phyloP scores from a whole-genome alignment of 2,329 filamentous ascomycete genomes.

The Aspergillus aculeatinus region DNA sequence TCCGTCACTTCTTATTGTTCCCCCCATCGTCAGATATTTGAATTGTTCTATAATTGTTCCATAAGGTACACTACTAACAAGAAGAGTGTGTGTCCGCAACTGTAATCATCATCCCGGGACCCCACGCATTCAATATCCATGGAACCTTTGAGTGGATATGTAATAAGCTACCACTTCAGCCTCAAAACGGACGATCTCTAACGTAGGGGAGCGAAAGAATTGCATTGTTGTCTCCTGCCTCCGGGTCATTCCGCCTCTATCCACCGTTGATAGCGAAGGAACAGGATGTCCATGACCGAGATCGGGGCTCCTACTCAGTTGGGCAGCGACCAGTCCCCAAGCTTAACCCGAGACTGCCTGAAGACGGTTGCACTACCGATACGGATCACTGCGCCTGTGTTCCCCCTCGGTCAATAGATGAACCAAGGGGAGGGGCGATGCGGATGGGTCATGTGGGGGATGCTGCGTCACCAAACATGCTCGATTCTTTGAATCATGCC shows the following conservation, averaged over 20 bases:
- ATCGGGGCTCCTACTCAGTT: not conserved
- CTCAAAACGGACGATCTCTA: not conserved
- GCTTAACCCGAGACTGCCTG: not conserved
- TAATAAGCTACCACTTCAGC: not conserved
- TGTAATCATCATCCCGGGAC: not conserved
- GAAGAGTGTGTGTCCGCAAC: not conserved
- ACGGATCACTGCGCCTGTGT: not conserved
- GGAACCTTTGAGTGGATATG: not conserved
- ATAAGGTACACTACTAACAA: not conserved
- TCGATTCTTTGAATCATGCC: not conserved
- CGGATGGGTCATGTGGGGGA: not conserved
- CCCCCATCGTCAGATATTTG: no score
- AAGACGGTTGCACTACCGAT: not conserved
- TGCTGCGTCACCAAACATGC: not conserved
- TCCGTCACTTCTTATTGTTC: no score
- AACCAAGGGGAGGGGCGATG: not conserved
- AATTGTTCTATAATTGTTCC: no score
- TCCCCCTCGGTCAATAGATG: not conserved
- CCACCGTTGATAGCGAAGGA: no score
- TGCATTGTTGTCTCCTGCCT: not conserved
- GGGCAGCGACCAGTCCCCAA: not conserved
- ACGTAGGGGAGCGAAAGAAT: not conserved
- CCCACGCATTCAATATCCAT: slow-evolving; percentile 1
- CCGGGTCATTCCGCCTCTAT: no score
- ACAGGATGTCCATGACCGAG: not conserved